phyloP scores from a whole-genome alignment of 768 basidiomycete genomes.

The Trametes punicea region DNA sequence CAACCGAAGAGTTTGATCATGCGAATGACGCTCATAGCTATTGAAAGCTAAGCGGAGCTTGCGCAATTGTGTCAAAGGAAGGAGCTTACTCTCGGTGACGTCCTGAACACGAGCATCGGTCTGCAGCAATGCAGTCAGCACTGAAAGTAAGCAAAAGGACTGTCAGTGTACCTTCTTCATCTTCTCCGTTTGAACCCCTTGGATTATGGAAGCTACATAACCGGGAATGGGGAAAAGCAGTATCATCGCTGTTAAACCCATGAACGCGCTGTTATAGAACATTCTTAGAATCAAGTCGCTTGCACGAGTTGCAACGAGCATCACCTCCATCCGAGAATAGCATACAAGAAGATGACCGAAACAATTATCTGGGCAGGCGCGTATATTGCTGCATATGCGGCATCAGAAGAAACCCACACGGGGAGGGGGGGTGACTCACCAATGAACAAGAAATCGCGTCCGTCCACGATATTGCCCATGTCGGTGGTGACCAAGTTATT shows the following conservation, averaged over 20 bases:
- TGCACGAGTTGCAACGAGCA: not conserved
- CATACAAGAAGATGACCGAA: conserved; percentile 41
- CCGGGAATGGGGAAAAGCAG: conserved; percentile 42
- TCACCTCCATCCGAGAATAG: conserved; percentile 47
- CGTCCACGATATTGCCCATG: conserved; percentile 31
- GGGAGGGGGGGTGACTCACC: not conserved
- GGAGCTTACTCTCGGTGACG: conserved; percentile 38
- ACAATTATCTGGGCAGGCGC: conserved; percentile 41
- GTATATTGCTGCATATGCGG: conserved; percentile 25
- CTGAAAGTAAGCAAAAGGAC: not conserved
- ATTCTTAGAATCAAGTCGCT: not conserved
- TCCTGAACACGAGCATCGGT: conserved; percentile 44
- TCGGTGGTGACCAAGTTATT: conserved; percentile 77
- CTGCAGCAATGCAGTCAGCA: conserved; percentile 19
- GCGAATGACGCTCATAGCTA: conserved; percentile 37
- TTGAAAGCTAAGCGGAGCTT: not conserved
- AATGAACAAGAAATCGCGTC: conserved; percentile 27
- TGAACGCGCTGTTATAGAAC: conserved; percentile 29
- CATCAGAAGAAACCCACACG: not conserved
- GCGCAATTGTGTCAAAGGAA: not conserved
- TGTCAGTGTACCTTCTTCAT: conserved; percentile 38
- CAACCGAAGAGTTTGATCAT: conserved; percentile 51
- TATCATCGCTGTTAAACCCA: conserved; percentile 42
- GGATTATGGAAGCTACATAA: conserved; percentile 35
- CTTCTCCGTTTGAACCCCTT: conserved; percentile 34